A percentile compares a stretch with the other conserved stretches of the same genome.
phyloP scores from a whole-genome alignment of 108 stramenopile genomes.

The Cyclotella baltica region DNA sequence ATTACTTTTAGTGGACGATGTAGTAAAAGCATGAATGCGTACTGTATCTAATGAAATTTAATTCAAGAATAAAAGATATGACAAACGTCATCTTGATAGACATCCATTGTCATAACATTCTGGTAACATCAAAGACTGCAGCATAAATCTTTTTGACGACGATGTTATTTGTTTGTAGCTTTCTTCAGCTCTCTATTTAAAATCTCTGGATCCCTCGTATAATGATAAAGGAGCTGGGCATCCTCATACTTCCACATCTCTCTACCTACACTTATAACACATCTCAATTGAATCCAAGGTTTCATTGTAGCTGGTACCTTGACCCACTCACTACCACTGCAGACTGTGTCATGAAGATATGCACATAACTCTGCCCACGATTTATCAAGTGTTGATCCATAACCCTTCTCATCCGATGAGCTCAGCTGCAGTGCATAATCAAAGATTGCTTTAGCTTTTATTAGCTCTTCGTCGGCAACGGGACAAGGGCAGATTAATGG shows the following conservation, averaged over 20 bases:
- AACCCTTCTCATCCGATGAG: constrained; percentile 21
- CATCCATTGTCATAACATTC: no score
- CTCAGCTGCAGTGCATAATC: constrained; percentile 32
- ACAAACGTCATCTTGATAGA: no score
- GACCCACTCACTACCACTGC: constrained; percentile 44
- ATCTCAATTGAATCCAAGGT: constrained; percentile 57
- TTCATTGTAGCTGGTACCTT: constrained; percentile 46
- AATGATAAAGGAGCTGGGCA: constrained; percentile 63
- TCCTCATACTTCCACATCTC: constrained; percentile 50
- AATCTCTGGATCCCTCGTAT: constrained; percentile 55
- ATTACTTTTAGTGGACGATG: no score
- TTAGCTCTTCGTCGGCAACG: constrained; percentile 34
- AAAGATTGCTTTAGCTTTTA: constrained; percentile 44
- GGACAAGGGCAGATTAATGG: constrained; percentile 48
- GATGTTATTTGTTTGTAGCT: no score
- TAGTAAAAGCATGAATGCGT: no score
- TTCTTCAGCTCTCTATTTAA: constrained; percentile 37
- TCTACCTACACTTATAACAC: constrained; percentile 51
- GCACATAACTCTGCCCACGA: constrained; percentile 40
- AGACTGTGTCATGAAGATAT: constrained; percentile 30
- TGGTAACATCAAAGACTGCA: no score
- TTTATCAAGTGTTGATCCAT: constrained; percentile 39
- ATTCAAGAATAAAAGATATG: no score
- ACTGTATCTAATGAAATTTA: no score
- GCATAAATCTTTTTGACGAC: no score